These are phyloP conservation scores for Microcyclospora pomicola DNA, from an alignment of 2,329 filamentous ascomycete species.

Conservation along the genomic window DNA sequence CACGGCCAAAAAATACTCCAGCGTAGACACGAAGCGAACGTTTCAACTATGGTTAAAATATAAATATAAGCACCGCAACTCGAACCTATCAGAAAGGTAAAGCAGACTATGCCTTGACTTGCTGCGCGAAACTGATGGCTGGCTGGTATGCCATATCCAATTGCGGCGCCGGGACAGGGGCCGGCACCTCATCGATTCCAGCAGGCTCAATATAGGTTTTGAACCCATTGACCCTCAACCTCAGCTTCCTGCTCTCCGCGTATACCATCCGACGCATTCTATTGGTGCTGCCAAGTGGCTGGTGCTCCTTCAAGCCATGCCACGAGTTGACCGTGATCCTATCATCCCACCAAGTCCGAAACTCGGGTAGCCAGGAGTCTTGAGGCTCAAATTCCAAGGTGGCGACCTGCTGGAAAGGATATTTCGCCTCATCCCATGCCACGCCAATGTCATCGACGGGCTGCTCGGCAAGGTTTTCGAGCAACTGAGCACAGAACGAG, in stretches of 20 bases:
- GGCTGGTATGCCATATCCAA: conserved; percentile 8
- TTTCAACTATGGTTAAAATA: too few relatives aligned
- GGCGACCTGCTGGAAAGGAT: conserved; percentile 20
- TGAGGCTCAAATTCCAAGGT: conserved; percentile 28
- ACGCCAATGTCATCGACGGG: conserved; percentile 23
- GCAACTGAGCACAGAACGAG: conserved; percentile 21
- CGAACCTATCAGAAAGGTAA: too few relatives aligned
- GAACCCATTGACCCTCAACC: conserved; percentile 26
- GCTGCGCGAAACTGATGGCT: conserved; percentile 1
- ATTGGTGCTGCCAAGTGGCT: conserved; percentile 28
- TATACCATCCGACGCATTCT: conserved; percentile 29
- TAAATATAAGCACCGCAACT: too few relatives aligned
- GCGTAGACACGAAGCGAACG: too few relatives aligned
- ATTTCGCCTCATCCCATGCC: conserved; percentile 21
- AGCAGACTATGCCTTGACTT: too few relatives aligned
- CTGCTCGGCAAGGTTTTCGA: conserved; percentile 22
- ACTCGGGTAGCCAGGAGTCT: conserved; percentile 27
- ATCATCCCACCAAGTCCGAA: conserved; percentile 29
- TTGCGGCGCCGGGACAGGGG: conserved; percentile 18
- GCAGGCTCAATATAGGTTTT: conserved; percentile 27
- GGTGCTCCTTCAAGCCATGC: conserved; percentile 27
- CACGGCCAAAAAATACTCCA: too few relatives aligned
- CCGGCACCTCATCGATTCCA: conserved; percentile 25
- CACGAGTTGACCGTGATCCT: conserved; percentile 27
- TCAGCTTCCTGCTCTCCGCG: conserved; percentile 27